Evolutionary conservation across 163 green algal species (phyloP), one percentile per base, ranked within the genome.

Genomic region (Scenedesmus sp.): DNA sequence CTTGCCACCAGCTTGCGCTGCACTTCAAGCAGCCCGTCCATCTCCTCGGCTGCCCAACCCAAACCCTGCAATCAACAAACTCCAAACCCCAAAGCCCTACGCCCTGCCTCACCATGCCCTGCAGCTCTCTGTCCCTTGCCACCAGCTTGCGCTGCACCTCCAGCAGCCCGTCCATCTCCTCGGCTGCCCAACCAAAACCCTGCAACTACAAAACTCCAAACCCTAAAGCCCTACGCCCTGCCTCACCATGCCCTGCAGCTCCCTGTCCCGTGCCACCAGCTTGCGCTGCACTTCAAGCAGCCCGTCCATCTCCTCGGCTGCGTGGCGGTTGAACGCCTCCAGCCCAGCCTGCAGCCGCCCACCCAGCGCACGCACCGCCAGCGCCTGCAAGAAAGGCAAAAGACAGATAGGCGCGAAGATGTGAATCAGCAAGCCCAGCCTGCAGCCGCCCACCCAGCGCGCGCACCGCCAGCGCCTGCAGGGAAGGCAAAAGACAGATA

Each of bases 181-280:
- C 81, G 4, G 87, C 74, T 56, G 86, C 92, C 34, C 34, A 46
- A 46, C 34, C 34, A 46, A 46, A 46, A 46, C 34, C 34, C 34
- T 46, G 34, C 34, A 46, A 46, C 34, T 46, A 46, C 34, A 46
- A 46, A 46, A 46, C 34, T 46, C 34, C 34, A 46, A 46, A 46
- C 34, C 34, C 34, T 46, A 46, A 46, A 46, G 34, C 34, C 34
- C 34, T 46, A 46, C 34, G 7, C 16, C 56, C 18, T 5, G 20
- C 76, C 20, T 62, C 86, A 96, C 94, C 90, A 91, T 59, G 9
- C 60, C 73, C 91, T 94, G 84, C 91, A 97, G 93, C 93, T 95
- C 84, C 52, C 66, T 26, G 10, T 92, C 86, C 46, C 90, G 88
- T 54, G 91, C 88, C 8, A n/a, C n/a, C 46, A 95, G 93, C 86